Conservation (phyloP, 2,329 filamentous ascomycete genomes). For the Exophiala mesophila region DNA sequence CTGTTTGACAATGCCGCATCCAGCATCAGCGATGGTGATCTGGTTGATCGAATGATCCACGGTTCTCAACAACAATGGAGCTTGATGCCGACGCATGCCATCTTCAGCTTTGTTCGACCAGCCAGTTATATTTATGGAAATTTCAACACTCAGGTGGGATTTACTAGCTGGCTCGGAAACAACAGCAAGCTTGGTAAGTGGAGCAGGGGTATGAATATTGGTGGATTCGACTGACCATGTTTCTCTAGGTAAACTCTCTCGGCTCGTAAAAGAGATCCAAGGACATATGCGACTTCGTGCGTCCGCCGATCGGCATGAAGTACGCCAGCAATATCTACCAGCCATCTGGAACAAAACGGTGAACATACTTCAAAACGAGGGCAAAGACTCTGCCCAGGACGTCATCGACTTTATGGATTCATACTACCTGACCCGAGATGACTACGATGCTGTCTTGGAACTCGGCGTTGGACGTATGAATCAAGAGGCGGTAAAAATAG, state of each 20-base stretch:
- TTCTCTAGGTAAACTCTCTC: constrained; percentile 56
- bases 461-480: constrained; percentile 82
- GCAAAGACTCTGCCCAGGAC: constrained; percentile 73
- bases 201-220: too few species aligned
- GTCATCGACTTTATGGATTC: constrained; percentile 96
- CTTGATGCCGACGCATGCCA: constrained; percentile 90
- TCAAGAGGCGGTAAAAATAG: constrained; percentile 69
- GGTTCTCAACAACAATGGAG: constrained; percentile 98
- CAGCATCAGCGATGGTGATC: constrained; percentile 93
- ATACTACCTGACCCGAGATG: constrained; percentile 90
- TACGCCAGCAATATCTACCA: constrained; percentile 90
- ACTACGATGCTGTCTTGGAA: constrained; percentile 89
- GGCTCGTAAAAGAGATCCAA: constrained; percentile 88
- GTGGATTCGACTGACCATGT: constrained; percentile 21
- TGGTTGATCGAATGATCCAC: constrained; percentile 97
- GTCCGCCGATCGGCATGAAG: constrained; percentile 86
- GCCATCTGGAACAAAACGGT: constrained; percentile 78
- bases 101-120: constrained; percentile 91
- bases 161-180: constrained; percentile 91
- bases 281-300: constrained; percentile 91
- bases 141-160: constrained; percentile 64
- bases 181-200: constrained; percentile 76
- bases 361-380: constrained; percentile 67
- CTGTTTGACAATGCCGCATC: constrained; percentile 82
- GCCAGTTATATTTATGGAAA: constrained; percentile 82